Conservation (phyloP, 2,329 filamentous ascomycete species). For the Phoma sp. region DNA sequence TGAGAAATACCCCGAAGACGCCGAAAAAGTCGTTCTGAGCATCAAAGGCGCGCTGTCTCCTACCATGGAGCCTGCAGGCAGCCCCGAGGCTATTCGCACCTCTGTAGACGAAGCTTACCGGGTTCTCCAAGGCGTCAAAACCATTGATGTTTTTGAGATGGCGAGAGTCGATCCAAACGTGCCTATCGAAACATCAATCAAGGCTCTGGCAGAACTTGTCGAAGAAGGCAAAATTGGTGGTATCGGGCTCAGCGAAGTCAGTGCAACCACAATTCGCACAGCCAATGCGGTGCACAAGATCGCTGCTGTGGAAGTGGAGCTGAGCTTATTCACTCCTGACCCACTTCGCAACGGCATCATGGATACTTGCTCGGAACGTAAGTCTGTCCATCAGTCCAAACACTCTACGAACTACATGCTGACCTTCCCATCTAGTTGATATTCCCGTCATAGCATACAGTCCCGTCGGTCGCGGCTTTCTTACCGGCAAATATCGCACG, state of each 20-base stretch:
- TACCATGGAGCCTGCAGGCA: constrained; percentile 49
- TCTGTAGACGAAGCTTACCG: constrained; percentile 56
- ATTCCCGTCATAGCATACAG: constrained; percentile 75
- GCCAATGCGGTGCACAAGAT: constrained; percentile 63
- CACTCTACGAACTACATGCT: background rate
- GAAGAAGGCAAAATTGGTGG: constrained; percentile 55
- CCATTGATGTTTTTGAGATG: constrained; percentile 57
- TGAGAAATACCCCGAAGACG: constrained; percentile 58
- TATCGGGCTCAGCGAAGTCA: constrained; percentile 55
- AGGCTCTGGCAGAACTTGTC: constrained; percentile 48
- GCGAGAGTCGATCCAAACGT: constrained; percentile 54
- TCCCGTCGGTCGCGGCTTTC: constrained; percentile 69
- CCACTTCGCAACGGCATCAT: constrained; percentile 67
- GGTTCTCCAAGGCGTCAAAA: constrained; percentile 56
- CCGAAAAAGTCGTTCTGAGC: constrained; percentile 56
- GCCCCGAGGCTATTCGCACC: constrained; percentile 49
- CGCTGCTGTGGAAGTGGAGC: constrained; percentile 66
- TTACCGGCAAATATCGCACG: constrained; percentile 21
- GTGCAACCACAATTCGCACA: constrained; percentile 55
- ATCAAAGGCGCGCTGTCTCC: constrained; percentile 57
- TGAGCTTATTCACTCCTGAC: constrained; percentile 64
- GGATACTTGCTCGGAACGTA: constrained; percentile 52
- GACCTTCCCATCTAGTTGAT: constrained; percentile 46
- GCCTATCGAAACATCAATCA: constrained; percentile 55
- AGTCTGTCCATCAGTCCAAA: background rate